Conservation (phyloP, 192 early-diverging fungal species). For the Rhizophlyctis rosea region DNA sequence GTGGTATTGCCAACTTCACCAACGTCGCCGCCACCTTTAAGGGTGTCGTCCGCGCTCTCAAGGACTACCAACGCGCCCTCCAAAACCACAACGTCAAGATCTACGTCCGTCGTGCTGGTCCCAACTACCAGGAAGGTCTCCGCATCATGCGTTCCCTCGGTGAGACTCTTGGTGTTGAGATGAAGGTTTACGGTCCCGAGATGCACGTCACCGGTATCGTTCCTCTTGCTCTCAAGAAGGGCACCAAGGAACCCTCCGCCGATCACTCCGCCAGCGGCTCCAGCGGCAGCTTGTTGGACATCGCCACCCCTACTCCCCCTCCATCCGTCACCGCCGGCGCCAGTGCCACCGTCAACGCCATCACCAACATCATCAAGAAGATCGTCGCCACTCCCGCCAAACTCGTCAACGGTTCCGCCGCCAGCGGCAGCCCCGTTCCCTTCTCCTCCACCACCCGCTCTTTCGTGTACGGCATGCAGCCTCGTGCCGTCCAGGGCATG, state of each 20-base stretch:
- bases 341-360: constrained; percentile 41
- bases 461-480: constrained; percentile 99
- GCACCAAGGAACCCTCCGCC: constrained; percentile 19
- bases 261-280: background rate
- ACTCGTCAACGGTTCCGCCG: constrained; percentile 39
- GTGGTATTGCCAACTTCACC: constrained; percentile 99
- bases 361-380: constrained; percentile 40
- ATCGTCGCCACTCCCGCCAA: constrained; percentile 4
- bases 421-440: constrained; percentile 33
- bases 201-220: constrained; percentile 99
- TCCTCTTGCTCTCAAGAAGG: constrained; percentile 80
- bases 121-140: constrained; percentile 99
- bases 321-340: too few relatives aligned
- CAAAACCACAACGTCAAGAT: constrained; percentile 87
- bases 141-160: constrained; percentile 90
- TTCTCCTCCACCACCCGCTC: constrained; percentile 82
- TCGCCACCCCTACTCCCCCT: constrained; percentile 34
- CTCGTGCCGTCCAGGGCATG: constrained; percentile 98
- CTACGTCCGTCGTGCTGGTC: constrained; percentile 96
- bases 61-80: constrained; percentile 86
- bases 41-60: constrained; percentile 93
- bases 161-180: constrained; percentile 88
- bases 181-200: constrained; percentile 95
- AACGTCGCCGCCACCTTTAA: constrained; percentile 99
- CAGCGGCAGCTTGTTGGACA: constrained; percentile 15